Percentiles rank a stretch among this genome's conserved stretches.
These are phyloP conservation scores for Aethionema arabicum DNA, from an alignment of 345 rosid genomes.

Conservation along the genomic window DNA sequence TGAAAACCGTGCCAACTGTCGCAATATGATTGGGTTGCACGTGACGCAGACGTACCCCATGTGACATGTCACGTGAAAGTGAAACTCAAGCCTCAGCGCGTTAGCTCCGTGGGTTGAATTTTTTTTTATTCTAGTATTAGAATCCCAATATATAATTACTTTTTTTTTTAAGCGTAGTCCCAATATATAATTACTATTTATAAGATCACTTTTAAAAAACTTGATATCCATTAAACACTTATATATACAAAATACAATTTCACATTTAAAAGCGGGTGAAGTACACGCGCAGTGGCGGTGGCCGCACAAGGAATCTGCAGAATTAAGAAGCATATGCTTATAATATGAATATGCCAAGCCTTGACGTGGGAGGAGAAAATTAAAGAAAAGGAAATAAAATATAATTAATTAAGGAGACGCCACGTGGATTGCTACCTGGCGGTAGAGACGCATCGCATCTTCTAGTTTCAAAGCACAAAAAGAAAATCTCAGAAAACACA, in stretches of 20 bases:
- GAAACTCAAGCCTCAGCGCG: not conserved
- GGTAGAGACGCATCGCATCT: conserved; percentile 53
- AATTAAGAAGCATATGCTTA: conserved; percentile 34
- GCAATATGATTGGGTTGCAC: conserved; percentile 10
- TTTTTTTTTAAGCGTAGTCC: too few species aligned
- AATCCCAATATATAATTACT: too few species aligned
- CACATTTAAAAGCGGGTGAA: conserved; percentile 17
- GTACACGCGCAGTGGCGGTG: conserved; percentile 29
- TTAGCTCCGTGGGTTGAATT: not conserved
- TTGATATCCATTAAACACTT: too few species aligned
- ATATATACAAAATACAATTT: too few species aligned
- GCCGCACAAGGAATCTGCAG: conserved; percentile 34
- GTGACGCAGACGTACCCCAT: conserved; percentile 1
- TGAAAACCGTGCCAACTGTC: conserved; percentile 22
- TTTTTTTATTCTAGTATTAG: too few species aligned
- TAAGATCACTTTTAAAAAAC: too few species aligned
- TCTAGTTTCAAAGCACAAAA: conserved; percentile 23
- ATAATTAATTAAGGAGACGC: conserved; percentile 35
- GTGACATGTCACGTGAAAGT: not conserved
- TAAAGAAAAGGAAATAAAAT: not conserved
- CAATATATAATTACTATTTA: too few species aligned
- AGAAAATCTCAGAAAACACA: not conserved
- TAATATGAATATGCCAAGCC: conserved; percentile 1
- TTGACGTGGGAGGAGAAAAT: conserved; percentile 3
- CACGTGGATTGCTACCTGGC: conserved; percentile 80